Evolutionary conservation across 2,329 filamentous ascomycete species (phyloP).

Genomic region (Exophiala alcalophila): DNA sequence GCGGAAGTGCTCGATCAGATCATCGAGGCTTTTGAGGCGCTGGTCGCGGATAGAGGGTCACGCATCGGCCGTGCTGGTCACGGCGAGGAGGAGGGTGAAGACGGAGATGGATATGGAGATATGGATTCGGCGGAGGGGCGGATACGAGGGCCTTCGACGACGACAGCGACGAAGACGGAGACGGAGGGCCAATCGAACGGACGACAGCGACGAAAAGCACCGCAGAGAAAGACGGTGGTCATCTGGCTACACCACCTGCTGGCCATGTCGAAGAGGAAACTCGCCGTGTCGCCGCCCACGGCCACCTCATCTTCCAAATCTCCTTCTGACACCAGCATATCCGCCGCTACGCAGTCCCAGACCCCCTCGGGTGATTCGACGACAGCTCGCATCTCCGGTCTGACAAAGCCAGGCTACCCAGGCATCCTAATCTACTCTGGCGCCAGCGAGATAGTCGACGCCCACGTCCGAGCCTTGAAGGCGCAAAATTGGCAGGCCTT

Average conservation of each 20-base stretch:
- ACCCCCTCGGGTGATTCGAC: too few species aligned
- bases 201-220: too few species aligned
- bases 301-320: conserved; percentile 3
- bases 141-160: too few species aligned
- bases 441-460: conserved; percentile 15
- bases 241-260: conserved; percentile 30
- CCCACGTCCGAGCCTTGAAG: conserved; percentile 26
- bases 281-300: conserved; percentile 13
- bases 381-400: conserved; percentile 10
- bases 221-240: conserved; percentile 28
- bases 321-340: not conserved
- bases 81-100: too few species aligned
- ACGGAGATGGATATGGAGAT: too few species aligned
- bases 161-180: too few species aligned
- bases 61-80: too few species aligned
- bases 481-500: conserved; percentile 27
- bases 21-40: conserved; percentile 18
- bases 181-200: too few species aligned
- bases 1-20: conserved; percentile 25
- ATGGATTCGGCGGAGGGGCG: too few species aligned
- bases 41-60: conserved; percentile 2
- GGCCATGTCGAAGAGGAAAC: conserved; percentile 27
- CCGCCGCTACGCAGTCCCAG: not conserved
- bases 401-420: conserved; percentile 29
- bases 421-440: conserved; percentile 28